Evolutionary conservation across 306 rosid genomes (phyloP), one percentile per base, ranked within the genome.

Genomic region (Lithocarpus polystachyus): DNA sequence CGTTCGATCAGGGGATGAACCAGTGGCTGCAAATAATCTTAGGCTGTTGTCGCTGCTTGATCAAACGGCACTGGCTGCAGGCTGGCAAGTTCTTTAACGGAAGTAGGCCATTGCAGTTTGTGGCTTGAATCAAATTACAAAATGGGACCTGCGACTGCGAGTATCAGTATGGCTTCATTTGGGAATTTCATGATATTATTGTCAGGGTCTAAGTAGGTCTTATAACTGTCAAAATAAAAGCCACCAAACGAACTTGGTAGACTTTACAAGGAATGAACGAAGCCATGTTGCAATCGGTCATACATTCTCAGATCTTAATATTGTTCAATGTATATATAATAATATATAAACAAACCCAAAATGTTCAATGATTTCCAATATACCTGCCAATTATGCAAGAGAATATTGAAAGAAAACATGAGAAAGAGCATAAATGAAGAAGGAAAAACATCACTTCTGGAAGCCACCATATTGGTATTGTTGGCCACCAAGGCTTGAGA

Each of bases 401-500:
- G 73, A 74, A 89, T 77, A 82, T 83, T 73, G 15, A 60, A 69
- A 17, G 29, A 80, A 77, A 79, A 19, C 64, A 83, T 19, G 29
- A 55, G 0, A n/a, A 17, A 33, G 56, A 69, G 35, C 65, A 14
- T 45, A 75, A 61, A 31, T 22, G 70, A 26, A 51, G 53, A 75
- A 69, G 29, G 37, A 67, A 52, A 75, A 65, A 48, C 51, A 55
- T 89, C 87, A 96, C 91, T 96, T 91, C 73, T 93, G 98, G 84
- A 91, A 90, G 76, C 90, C 94, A 70, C 97, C 92, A 56, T 74
- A 96, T 81, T 90, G 94, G 80, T 87, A 89, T 22, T 87, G 91
- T 73, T 86, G 94, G 77, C 87, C 80, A n/a, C 92, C 51, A 69
- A 83, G 88, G 81, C 69, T 89, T 0, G 98, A 86, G 84, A 96